Evolutionary conservation across 2,329 filamentous ascomycete genomes (phyloP).

Genomic region (Fusarium cicatricum): DNA sequence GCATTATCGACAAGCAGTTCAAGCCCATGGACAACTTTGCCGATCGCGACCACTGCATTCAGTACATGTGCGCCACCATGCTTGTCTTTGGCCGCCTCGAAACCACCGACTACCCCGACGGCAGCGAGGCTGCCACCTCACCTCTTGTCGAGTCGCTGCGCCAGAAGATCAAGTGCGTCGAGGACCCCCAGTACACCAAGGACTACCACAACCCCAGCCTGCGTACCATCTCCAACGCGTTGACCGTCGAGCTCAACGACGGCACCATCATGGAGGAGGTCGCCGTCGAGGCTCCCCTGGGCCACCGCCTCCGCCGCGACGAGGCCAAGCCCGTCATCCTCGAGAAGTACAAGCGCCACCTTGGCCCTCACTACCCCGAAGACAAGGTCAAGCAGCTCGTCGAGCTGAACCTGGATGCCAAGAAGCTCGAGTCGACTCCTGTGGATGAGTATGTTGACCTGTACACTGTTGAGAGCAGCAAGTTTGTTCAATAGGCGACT

Average conservation of each 20-base stretch:
- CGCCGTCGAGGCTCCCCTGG: slow-evolving; percentile 91
- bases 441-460: slow-evolving; percentile 95
- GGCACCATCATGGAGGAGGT: slow-evolving; percentile 91
- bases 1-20: slow-evolving; percentile 99
- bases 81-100: slow-evolving; percentile 93
- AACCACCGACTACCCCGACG: slow-evolving; percentile 92
- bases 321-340: slow-evolving; percentile 98
- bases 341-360: slow-evolving; percentile 93
- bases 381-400: slow-evolving; percentile 83
- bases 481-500: slow-evolving; percentile 54
- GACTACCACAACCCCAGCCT: slow-evolving; percentile 96
- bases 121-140: slow-evolving; percentile 89
- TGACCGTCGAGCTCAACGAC: slow-evolving; percentile 94
- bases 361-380: slow-evolving; percentile 82
- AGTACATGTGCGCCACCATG: slow-evolving; percentile 99
- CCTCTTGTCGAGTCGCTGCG: slow-evolving; percentile 89
- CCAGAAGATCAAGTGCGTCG: slow-evolving; percentile 93
- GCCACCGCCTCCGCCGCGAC: slow-evolving; percentile 88
- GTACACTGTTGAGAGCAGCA: slow-evolving; percentile 71
- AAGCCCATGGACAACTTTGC: slow-evolving; percentile 99
- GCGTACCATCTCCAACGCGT: slow-evolving; percentile 95
- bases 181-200: slow-evolving; percentile 91
- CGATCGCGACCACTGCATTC: slow-evolving; percentile 98
- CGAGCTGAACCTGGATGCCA: slow-evolving; percentile 77
- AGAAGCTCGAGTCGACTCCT: slow-evolving; percentile 79